phyloP scores from a whole-genome alignment of 2,329 filamentous ascomycete genomes.

The Nigrospora oryzae region DNA sequence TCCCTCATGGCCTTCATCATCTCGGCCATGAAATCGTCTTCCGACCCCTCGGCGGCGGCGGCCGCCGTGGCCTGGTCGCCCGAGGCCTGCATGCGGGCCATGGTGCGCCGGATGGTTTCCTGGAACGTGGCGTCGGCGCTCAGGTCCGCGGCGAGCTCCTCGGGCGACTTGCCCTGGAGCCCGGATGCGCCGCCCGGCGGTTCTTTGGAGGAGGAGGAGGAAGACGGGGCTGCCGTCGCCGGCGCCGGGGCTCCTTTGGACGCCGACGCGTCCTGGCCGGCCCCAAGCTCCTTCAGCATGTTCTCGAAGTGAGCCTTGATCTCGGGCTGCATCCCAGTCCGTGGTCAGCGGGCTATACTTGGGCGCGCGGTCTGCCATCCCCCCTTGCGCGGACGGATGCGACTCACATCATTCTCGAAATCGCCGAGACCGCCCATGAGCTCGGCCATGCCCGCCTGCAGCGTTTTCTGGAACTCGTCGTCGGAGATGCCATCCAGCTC shows the following conservation, averaged over 20 bases:
- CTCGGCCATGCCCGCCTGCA: slow-evolving; percentile 86
- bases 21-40: slow-evolving; percentile 81
- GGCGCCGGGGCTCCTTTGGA: slow-evolving; percentile 13
- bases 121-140: slow-evolving; percentile 67
- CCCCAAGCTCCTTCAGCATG: slow-evolving; percentile 65
- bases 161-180: slow-evolving; percentile 4
- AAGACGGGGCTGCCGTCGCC: slow-evolving; percentile 12
- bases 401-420: slow-evolving; percentile 49
- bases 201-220: slow-evolving; percentile 7
- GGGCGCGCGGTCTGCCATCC: not conserved
- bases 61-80: slow-evolving; percentile 79
- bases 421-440: slow-evolving; percentile 60
- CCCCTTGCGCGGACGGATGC: not conserved
- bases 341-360: too few species aligned
- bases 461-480: slow-evolving; percentile 72
- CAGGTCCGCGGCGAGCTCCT: slow-evolving; percentile 21
- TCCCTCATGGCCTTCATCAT: slow-evolving; percentile 83
- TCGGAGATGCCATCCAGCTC: slow-evolving; percentile 46
- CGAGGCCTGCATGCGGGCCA: slow-evolving; percentile 91
- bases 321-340: slow-evolving; percentile 39
- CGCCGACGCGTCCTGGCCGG: slow-evolving; percentile 31
- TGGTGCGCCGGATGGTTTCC: slow-evolving; percentile 85
- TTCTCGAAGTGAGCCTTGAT: slow-evolving; percentile 73
- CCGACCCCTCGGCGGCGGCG: slow-evolving; percentile 53
- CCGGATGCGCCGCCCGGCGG: not conserved